phyloP scores from a whole-genome alignment of 2,329 filamentous ascomycete species.

The Lachnellula occidentalis region DNA sequence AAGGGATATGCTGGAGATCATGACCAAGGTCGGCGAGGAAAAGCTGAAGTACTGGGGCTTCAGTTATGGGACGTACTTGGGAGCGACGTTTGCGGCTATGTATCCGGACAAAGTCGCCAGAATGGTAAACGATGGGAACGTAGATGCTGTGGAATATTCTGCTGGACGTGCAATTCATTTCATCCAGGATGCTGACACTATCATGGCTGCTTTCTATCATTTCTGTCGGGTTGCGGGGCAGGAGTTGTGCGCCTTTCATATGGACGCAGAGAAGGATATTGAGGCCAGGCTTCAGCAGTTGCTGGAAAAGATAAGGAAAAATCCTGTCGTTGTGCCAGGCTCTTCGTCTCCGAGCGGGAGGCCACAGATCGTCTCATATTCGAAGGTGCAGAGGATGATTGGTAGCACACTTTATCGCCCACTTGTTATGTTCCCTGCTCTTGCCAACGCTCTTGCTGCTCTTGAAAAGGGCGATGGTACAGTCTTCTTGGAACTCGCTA shows the following conservation, averaged over 20 bases:
- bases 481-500: conserved; percentile 31
- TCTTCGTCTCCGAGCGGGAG: conserved; percentile 1
- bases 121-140: conserved; percentile 30
- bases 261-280: conserved; percentile 12
- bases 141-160: conserved; percentile 26
- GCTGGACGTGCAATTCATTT: conserved; percentile 38
- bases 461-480: conserved; percentile 37
- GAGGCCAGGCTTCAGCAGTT: conserved; percentile 29
- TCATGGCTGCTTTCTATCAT: conserved; percentile 23
- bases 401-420: conserved; percentile 27
- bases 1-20: conserved; percentile 10
- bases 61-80: conserved; percentile 43
- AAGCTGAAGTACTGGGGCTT: conserved; percentile 38
- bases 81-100: conserved; percentile 40
- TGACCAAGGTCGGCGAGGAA: neutral
- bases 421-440: conserved; percentile 23
- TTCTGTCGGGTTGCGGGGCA: conserved; percentile 31
- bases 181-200: conserved; percentile 25
- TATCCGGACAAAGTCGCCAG: conserved; percentile 38
- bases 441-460: conserved; percentile 24
- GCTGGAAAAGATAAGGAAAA: conserved; percentile 35
- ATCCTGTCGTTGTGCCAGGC: conserved; percentile 24
- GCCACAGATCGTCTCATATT: conserved; percentile 28
- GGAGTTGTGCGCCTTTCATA: conserved; percentile 19
- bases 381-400: conserved; percentile 24